Conservation (phyloP, 1,284 basidiomycete species). For the Sporisorium sorghi region DNA sequence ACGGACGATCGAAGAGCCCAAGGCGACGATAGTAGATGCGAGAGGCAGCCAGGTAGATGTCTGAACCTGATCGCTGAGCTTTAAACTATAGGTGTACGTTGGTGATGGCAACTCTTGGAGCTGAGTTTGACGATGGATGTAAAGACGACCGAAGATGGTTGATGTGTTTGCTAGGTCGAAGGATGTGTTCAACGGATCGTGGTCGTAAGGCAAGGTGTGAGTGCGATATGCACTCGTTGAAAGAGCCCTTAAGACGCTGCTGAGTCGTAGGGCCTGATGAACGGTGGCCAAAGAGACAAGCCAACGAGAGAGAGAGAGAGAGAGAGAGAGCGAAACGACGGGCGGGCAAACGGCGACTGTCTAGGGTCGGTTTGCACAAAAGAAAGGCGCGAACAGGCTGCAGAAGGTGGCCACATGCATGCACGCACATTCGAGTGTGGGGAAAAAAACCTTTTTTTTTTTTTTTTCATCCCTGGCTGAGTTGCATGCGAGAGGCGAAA, state of each 20-base stretch:
- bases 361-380: background rate
- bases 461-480: background rate
- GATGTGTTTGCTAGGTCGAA: background rate
- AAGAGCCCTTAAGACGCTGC: too few relatives aligned
- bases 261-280: background rate
- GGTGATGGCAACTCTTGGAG: background rate
- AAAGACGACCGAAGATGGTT: background rate
- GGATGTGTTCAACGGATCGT: background rate
- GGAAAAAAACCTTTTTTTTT: slow-evolving; percentile 9
- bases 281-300: too few relatives aligned
- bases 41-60: background rate
- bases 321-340: background rate
- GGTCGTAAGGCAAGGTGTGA: background rate
- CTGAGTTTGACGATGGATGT: background rate
- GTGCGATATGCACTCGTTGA: background rate
- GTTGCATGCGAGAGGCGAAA: background rate
- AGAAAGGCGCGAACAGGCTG: background rate
- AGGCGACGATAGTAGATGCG: background rate
- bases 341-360: background rate
- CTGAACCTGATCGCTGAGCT: background rate
- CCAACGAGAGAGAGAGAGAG: too few relatives aligned
- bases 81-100: too few relatives aligned
- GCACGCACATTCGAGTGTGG: slow-evolving; percentile 18
- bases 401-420: slow-evolving; percentile 1
- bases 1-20: background rate